These are phyloP conservation scores for Curvularia lunata DNA, from an alignment of 2,329 filamentous ascomycete genomes.

Conservation along the genomic window DNA sequence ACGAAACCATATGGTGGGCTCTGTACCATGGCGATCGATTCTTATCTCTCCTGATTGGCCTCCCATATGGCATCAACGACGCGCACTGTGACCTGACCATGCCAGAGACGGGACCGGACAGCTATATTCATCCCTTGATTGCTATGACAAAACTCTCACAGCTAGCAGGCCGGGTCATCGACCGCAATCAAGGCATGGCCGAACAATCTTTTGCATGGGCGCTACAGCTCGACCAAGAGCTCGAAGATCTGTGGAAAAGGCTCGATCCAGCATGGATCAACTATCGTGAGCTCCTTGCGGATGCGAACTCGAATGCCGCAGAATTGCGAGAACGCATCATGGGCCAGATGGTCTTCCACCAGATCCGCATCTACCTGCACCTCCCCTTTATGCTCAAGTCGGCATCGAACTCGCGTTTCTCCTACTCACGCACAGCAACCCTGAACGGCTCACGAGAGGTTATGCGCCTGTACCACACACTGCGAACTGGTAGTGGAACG, in stretches of 20 bases:
- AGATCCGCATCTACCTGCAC: constrained; percentile 54
- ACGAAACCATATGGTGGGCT: constrained; percentile 51
- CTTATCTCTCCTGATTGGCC: constrained; percentile 60
- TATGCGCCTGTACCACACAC: constrained; percentile 49
- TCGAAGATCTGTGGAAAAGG: constrained; percentile 48
- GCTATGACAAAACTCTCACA: constrained; percentile 48
- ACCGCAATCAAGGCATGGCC: constrained; percentile 50
- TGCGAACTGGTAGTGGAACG: constrained; percentile 44
- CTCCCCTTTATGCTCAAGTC: constrained; percentile 55
- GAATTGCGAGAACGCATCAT: constrained; percentile 50
- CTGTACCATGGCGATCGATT: constrained; percentile 57
- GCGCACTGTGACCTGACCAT: constrained; percentile 47
- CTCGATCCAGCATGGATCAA: constrained; percentile 51
- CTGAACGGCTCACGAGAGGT: constrained; percentile 52
- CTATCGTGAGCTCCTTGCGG: constrained; percentile 35
- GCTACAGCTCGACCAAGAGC: constrained; percentile 53
- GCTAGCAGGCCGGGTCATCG: constrained; percentile 53
- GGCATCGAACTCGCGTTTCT: constrained; percentile 47
- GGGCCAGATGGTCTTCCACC: constrained; percentile 54
- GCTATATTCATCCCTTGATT: constrained; percentile 39
- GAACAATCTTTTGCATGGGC: constrained; percentile 48
- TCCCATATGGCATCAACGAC: constrained; percentile 56
- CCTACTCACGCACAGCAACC: constrained; percentile 50
- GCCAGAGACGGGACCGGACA: constrained; percentile 31
- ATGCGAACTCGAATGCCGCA: constrained; percentile 42